phyloP scores from a whole-genome alignment of 208 protist species.

The Wallacemonas rigidus region DNA sequence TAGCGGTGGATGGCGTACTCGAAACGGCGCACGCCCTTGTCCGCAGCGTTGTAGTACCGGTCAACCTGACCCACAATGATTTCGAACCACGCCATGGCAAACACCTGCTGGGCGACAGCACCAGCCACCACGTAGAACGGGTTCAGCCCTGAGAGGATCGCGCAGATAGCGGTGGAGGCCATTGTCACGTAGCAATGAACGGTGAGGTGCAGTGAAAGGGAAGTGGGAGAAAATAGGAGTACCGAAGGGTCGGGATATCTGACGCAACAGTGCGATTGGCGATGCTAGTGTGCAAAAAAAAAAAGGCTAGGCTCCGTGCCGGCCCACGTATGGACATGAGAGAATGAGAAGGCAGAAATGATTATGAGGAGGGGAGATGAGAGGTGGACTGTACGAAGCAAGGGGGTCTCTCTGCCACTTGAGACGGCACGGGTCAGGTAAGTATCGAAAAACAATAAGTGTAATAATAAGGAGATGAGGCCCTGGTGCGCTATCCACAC shows the following conservation, averaged over 20 bases:
- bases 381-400: neutral
- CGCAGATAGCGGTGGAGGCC: conserved; percentile 2
- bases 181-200: neutral
- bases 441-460: too few relatives aligned
- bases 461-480: too few relatives aligned
- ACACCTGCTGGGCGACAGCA: conserved; percentile 66
- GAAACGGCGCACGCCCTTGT: conserved; percentile 83
- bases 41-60: conserved; percentile 80
- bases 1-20: conserved; percentile 82
- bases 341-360: conserved; percentile 15
- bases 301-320: too few relatives aligned
- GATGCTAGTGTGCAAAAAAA: too few relatives aligned
- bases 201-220: neutral
- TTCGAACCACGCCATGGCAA: conserved; percentile 80
- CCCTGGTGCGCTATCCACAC: too few relatives aligned
- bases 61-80: conserved; percentile 71
- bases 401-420: too few relatives aligned
- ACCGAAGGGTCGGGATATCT: neutral
- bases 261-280: too few relatives aligned
- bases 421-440: too few relatives aligned
- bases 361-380: neutral
- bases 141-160: conserved; percentile 39
- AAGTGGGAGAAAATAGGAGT: neutral
- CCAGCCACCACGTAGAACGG: conserved; percentile 46
- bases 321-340: neutral